A percentile compares a stretch with the other conserved stretches of the same genome.
These are phyloP conservation scores for Phytophthora pistaciae DNA, from an alignment of 352 stramenopile genomes.

Conservation along the genomic window DNA sequence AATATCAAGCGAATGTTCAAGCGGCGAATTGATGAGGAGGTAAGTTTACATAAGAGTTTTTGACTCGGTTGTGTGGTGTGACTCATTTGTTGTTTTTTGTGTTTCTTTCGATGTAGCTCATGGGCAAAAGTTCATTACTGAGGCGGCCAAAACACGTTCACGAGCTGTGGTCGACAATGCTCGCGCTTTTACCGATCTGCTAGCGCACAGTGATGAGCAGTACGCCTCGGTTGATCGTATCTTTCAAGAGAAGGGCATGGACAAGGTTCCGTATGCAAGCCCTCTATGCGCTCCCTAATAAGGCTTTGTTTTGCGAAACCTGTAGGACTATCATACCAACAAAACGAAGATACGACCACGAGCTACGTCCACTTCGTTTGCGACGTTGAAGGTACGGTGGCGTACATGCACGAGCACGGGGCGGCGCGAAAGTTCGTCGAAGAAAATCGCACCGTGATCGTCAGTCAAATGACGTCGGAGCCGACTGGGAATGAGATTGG, in stretches of 20 bases:
- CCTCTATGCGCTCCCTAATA: too few species aligned
- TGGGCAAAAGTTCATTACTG: neutral
- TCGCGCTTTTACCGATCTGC: neutral
- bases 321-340: neutral
- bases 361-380: neutral
- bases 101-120: neutral
- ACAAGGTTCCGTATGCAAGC: neutral
- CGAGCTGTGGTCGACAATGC: neutral
- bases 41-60: neutral
- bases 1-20: neutral
- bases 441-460: slow-evolving; percentile 1
- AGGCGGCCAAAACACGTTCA: neutral
- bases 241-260: neutral
- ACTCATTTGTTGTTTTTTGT: neutral
- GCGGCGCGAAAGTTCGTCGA: slow-evolving; percentile 8
- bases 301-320: too few species aligned
- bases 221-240: neutral
- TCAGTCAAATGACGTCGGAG: neutral
- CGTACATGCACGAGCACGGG: neutral
- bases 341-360: neutral
- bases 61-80: neutral
- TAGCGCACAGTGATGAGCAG: neutral
- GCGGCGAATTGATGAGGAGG: neutral
- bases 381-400: neutral
- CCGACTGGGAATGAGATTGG: neutral